phyloP scores from a whole-genome alignment of 164 flowering plant species.

The grape (Vitis vinifera) region ASM3070453v1 NC_081808.1:18848501-18849000 shows the following conservation, averaged over 20 bases:
- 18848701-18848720: constrained; percentile 32
- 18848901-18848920: constrained; percentile 26
- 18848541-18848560: constrained; percentile 33
- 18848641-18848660: constrained; percentile 37
- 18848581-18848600: constrained; percentile 38
- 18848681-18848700: constrained; percentile 22
- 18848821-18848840: constrained; percentile 48
- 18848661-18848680: constrained; percentile 38
- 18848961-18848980: background rate
- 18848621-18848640: constrained; percentile 31
- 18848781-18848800: constrained; percentile 42
- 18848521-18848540: constrained; percentile 32
- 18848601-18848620: constrained; percentile 38
- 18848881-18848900: constrained; percentile 10
- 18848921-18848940: constrained; percentile 36
- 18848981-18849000: constrained; percentile 11
- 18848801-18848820: constrained; percentile 57
- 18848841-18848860: background rate
- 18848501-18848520: too few species aligned
- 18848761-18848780: constrained; percentile 35
- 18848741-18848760: constrained; percentile 59
- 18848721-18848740: constrained; percentile 54
- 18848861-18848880: constrained; percentile 3
- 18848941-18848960: constrained; percentile 15
- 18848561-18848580: constrained; percentile 23